Evolutionary conservation across 2,329 filamentous ascomycete genomes (phyloP).

Genomic region (Fusarium setosum): DNA sequence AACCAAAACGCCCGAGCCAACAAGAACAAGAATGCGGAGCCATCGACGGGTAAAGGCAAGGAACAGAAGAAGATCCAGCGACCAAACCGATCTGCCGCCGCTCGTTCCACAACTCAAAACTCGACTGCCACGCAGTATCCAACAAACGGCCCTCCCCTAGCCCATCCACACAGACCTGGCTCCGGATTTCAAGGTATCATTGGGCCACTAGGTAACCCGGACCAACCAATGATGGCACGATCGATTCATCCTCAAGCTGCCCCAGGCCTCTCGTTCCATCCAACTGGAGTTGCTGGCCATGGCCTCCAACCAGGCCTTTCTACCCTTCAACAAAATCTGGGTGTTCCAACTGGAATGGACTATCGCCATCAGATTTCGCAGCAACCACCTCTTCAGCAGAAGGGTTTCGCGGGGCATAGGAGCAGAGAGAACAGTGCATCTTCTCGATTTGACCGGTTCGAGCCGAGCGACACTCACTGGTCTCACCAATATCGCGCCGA

Average conservation of each 20-base stretch:
- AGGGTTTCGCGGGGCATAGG: conserved; percentile 1
- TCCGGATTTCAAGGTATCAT: neutral
- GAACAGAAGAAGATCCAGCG: conserved; percentile 6
- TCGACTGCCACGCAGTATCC: neutral
- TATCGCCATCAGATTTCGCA: conserved; percentile 11
- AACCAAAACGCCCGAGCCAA: neutral
- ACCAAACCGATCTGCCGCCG: neutral
- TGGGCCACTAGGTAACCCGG: neutral
- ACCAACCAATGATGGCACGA: neutral
- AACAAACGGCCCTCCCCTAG: neutral
- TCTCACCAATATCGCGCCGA: conserved; percentile 19
- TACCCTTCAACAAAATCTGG: conserved; percentile 1
- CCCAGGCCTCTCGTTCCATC: conserved; percentile 10
- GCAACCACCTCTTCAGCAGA: conserved; percentile 7
- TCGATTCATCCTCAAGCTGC: conserved; percentile 1
- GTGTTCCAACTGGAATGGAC: conserved; percentile 2
- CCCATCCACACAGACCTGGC: neutral
- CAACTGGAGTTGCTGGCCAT: neutral
- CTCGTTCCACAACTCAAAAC: neutral
- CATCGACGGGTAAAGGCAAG: conserved; percentile 4
- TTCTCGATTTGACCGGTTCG: conserved; percentile 15
- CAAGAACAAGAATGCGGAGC: conserved; percentile 11
- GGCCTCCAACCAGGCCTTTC: neutral
- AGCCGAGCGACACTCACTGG: conserved; percentile 21
- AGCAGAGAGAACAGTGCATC: conserved; percentile 13